phyloP scores from a whole-genome alignment of 2,329 filamentous ascomycete species.

The Talaromyces sp. region DNA sequence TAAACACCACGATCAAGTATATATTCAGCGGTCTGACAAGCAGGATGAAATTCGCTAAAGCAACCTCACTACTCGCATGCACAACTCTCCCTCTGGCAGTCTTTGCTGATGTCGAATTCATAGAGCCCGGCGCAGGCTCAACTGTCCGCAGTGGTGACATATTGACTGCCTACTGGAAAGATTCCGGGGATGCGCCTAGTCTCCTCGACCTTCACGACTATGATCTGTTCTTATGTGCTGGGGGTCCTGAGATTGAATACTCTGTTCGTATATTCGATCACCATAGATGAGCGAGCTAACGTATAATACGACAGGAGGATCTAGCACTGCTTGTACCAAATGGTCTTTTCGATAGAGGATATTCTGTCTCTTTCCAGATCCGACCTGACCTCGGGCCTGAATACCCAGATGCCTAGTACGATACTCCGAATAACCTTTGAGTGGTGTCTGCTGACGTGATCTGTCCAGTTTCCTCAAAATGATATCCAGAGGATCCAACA shows the following conservation, averaged over 20 bases:
- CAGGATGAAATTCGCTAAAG: constrained; percentile 31
- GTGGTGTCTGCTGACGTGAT: not conserved
- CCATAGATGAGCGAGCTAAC: not conserved
- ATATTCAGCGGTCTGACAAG: not conserved
- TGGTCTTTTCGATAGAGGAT: constrained; percentile 41
- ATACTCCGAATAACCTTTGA: not conserved
- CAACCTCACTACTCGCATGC: constrained; percentile 31
- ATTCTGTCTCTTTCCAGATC: constrained; percentile 47
- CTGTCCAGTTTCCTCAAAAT: constrained; percentile 58
- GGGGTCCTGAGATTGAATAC: constrained; percentile 53
- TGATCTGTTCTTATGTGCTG: constrained; percentile 60
- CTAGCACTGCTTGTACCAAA: constrained; percentile 41
- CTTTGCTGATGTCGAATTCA: constrained; percentile 56
- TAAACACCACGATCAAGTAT: not conserved
- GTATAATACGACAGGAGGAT: constrained; percentile 37
- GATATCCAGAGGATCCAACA: constrained; percentile 50
- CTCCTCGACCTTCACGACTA: constrained; percentile 55
- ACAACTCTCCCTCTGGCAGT: constrained; percentile 43
- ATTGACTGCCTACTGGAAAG: constrained; percentile 58
- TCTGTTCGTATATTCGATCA: constrained; percentile 37
- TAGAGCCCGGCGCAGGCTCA: constrained; percentile 52
- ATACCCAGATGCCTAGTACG: constrained; percentile 58
- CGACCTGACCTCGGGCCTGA: constrained; percentile 44
- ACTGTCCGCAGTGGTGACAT: constrained; percentile 50
- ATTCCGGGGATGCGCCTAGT: constrained; percentile 52